Base-by-base conservation (phyloP, 495 filamentous ascomycete species). In the Letharia columbiana region DNA sequence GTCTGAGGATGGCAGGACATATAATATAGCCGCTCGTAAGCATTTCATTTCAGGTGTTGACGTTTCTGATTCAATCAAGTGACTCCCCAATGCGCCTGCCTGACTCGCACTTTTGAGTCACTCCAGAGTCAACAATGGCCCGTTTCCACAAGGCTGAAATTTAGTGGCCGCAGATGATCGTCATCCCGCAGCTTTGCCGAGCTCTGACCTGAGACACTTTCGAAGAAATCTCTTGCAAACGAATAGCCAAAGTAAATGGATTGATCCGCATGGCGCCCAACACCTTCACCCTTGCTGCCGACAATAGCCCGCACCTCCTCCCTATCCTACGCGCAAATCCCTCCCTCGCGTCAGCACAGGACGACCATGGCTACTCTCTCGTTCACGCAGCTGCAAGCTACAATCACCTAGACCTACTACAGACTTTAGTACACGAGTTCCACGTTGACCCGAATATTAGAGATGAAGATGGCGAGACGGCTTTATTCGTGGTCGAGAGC, bases 311-410 rank as follows among this genome's bases (percentile, higher is more conserved):
- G 18, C 78, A 79, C 12, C 80, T 94, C 31, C 77, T 91, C 57
- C 77, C 82, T 33, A 83, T 91, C 54, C 83, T 96, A 59, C 83
- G 80, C 58, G 77, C 83, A 49, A 82, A 91, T 71, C 85, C 88
- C 50, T 74, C 82, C 13, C 77, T 89, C 63, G 91, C 90, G 20
- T 81, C 85, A 11, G 72, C 76, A 39, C 89, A 91, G 71, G 91
- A 96, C 74, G 83, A 87, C 66, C 86, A 91, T 68, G 91, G 91
- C 67, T 96, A 98, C 78, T 95, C 92, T 20, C 83, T 97, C 31
- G 78, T 98, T 31, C 94, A 98, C 75, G 95, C 94, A 33, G 90
- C 93, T 10, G 84, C 88, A 41, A 97, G 92, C 67, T 98, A 98
- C 81, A 87, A 86, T 72, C 91, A 96, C 69, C 76, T 87, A 42